Evolutionary conservation across 148 eudicot species (phyloP), one percentile per base, ranked within the genome.

Genomic region (Vaccinium corymbosum): DNA sequence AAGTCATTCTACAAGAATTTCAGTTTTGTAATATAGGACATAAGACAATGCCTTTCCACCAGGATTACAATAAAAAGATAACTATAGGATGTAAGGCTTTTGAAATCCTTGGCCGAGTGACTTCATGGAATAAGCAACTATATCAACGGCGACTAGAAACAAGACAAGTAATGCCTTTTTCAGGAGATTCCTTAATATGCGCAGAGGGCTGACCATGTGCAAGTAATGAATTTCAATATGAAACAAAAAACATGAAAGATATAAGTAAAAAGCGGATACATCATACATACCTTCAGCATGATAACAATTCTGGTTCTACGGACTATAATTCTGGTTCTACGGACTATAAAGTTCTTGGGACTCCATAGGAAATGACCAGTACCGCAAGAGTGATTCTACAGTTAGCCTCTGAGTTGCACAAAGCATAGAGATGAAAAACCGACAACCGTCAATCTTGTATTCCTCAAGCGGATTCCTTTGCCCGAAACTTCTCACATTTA

Each of bases 401-500:
- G 99, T 94, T 38, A 95, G 79, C 87, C 98, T 94, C 86, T 98
- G 90, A 22, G 91, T 93, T 82, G 96, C 98, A 87, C 98, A 95
- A 80, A 95, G 95, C 99, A 97, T 95, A 8, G 99, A 97, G 70
- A 97, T 97, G 89, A 97, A 97, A 83, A 97, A 97, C 62, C 98
- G 89, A 89, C 98, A 97, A 46, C 99, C 99, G 82, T 97, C 99
- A 72, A 97, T 97, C 88, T 97, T 97, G 88, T 97, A 97, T 80
- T 95, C 99, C 87, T 97, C 99, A 4, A 97, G 93, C 38, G 99
- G 99, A 87, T 95, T 93, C 82, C 98, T 95, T 85, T 97, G 98
- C 84, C 99, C 98, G 83, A 97, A 97, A 88, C 96, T 93, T 88
- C 99, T 91, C 83, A 97, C 98, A 85, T 95, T 97, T 74, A 95